Evolutionary conservation across 106 monocot species (phyloP), one percentile per base, ranked within the genome.

Genomic region (Dendrobium chrysotoxum): DNA sequence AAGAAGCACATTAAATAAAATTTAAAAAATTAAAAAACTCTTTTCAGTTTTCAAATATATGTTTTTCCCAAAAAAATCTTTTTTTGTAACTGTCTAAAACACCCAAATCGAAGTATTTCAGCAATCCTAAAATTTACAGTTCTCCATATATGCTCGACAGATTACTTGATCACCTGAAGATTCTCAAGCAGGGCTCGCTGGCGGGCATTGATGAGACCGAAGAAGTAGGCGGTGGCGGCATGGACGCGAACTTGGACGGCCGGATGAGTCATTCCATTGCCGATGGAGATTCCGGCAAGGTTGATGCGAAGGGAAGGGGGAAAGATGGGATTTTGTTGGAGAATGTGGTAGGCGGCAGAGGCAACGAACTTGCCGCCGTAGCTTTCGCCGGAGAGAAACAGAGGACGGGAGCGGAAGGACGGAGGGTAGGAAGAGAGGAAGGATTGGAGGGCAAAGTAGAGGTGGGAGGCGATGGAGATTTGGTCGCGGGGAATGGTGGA

Each of bases 361-460:
- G 94, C 94, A 38, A 94, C 79, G 82, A 89, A 94, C 85, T 97
- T 97, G 4, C 97, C 97, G 16, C 94, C 94, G 78, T 97, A 94
- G 86, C 97, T 97, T 87, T 97, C 94, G 31, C 94, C 97, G 20
- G 90, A 89, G 30, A 97, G 21, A 65, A 82, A 97, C 28, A 97
- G 39, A 1, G 97, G 94, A 5, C 97, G 86, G 45, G 82, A n/a
- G 2, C 82, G 78, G 77, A 97, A 84, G 10, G 50, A 70, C 3
- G 85, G 72, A 57, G 88, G 57, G 1, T 70, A 30, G 25, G 89
- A 88, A 0, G 86, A 81, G 58, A 91, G 38, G 76, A 97, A 94
- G 40, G 65, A 44, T 57, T 88, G 88, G 21, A 95, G 82, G 41
- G 88, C 92, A 31, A 53, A 21, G 75, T 76, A 86, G 72, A 97